Base-by-base conservation (phyloP, 2,329 filamentous ascomycete genomes). In the Clarireedia homoeocarpa region DNA sequence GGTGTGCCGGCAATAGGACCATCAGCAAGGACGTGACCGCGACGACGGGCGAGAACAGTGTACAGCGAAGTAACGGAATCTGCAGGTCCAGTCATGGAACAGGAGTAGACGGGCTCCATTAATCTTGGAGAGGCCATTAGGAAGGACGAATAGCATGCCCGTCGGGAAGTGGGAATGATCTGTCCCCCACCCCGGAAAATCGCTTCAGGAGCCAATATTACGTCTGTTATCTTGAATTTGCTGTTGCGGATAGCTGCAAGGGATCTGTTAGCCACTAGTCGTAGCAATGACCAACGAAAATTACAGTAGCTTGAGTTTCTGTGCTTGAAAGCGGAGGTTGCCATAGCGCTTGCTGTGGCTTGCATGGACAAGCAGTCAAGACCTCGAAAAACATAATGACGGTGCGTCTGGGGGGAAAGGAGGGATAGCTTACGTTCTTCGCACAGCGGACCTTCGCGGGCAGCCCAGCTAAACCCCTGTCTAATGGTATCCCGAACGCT, bases 391-490 rank as follows among this genome's bases (percentile, higher is more conserved):
- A 20, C 17, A 53, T 36, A 20, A 47, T 26, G 38, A 46, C 6
- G 38, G 17, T 24, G 24, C 34, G 44, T 54, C 30, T 49, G 52
- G 34, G 52, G 51, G 48, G 48, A 20, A 20, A 20, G 49, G 39
- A 7, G 44, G 2, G 6, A 58, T 56, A 58, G 84, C 87, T 81
- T 76, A 90, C 87, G 94, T 76, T 99, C 94, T 86, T 99, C 94
- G 71, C 94, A 97, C 26, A 99, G 78, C 17, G 94, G 94, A 0
- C 94, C 94, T 81, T 99, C 94, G 61, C 94, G 81, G 34, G 91
- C 89, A 50, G 90, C 94, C 94, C 94, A 99, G 70, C 87, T 91
- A 73, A 99, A 99, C 34, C 94, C 94, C 73, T 99, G 94, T 48
- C 89, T 86, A 65, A 99, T 90, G 6, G 89, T 92, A 70, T 99